These are phyloP conservation scores for Porcisia deanei DNA, from an alignment of 208 protist genomes.

Conservation along the genomic window DNA sequence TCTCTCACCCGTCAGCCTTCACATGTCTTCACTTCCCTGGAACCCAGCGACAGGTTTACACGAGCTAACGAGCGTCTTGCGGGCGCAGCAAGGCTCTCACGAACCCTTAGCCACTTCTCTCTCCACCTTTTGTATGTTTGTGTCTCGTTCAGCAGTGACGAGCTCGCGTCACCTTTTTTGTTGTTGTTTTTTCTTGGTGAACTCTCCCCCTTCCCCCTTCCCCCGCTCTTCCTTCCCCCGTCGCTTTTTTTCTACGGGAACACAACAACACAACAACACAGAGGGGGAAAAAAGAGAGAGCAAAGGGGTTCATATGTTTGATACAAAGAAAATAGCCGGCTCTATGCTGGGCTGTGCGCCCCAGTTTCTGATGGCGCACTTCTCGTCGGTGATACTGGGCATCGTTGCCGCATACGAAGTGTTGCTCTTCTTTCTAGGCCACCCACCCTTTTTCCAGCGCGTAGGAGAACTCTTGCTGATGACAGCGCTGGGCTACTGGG, in stretches of 20 bases:
- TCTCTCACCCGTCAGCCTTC: background rate
- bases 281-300: background rate
- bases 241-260: too few species aligned
- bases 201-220: too few species aligned
- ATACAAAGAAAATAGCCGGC: slow-evolving; percentile 30
- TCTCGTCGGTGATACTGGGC: slow-evolving; percentile 60
- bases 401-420: slow-evolving; percentile 52
- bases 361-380: slow-evolving; percentile 44
- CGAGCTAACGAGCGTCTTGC: background rate
- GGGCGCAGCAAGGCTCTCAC: background rate
- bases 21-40: background rate
- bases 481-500: slow-evolving; percentile 26
- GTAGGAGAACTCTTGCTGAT: slow-evolving; percentile 36
- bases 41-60: background rate
- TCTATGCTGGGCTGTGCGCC: slow-evolving; percentile 41
- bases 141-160: background rate
- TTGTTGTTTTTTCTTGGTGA: too few species aligned
- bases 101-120: background rate
- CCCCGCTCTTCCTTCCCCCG: too few species aligned
- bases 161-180: background rate
- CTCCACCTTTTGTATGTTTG: background rate
- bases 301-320: slow-evolving; percentile 15
- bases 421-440: slow-evolving; percentile 51
- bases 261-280: too few species aligned
- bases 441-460: slow-evolving; percentile 41